Evolutionary conservation across 768 basidiomycete species (phyloP), one percentile per base, ranked within the genome.

Genomic region (Xanthoconium stramineum): DNA sequence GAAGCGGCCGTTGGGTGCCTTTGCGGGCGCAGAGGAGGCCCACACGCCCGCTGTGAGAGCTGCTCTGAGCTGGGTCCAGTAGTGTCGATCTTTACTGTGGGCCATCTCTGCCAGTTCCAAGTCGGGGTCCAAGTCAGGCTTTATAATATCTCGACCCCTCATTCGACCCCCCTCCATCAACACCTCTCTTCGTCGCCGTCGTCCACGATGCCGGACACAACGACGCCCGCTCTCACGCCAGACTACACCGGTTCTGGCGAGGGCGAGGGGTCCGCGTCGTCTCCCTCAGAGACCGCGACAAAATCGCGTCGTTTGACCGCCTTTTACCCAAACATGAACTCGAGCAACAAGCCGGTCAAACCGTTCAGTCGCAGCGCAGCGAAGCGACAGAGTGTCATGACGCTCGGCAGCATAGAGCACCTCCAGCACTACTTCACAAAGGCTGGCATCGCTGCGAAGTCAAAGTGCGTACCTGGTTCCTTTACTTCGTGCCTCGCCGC

Each of bases 341-440:
- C 85, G 9, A 67, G 77, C 13, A 88, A 86, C 69, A 92, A 90
- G 67, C 83, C 82, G 0, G 78, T 83, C 71, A 94, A 93, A 30
- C 89, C 91, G 2, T 95, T 94, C 79, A 90, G 89, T 63, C 78
- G 89, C 59, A 92, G 89, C 57, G 95, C 95, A 0, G 91, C 92
- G 5, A 96, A 94, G 74, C 83, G 95, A 42, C 91, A 93, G 71
- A 93, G 90, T 63, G 94, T 98, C 19, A 89, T 95, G 85, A 85
- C 92, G 0, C 74, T 98, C 17, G 94, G 94, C n/a, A 94, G 91
- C 68, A 98, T 98, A 62, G 90, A 96, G 68, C 91, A 97, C 69
- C 81, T 98, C 40, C 95, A 98, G 72, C 88, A 94, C 65, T 95
- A 94, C 69, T 98, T 95, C 65, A 91, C 90, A 9, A 94, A 94